Evolutionary conservation across 169 alveolate genomes (phyloP), one percentile per base, ranked within the genome.

Genomic region (Eimeria brunetti): DNA sequence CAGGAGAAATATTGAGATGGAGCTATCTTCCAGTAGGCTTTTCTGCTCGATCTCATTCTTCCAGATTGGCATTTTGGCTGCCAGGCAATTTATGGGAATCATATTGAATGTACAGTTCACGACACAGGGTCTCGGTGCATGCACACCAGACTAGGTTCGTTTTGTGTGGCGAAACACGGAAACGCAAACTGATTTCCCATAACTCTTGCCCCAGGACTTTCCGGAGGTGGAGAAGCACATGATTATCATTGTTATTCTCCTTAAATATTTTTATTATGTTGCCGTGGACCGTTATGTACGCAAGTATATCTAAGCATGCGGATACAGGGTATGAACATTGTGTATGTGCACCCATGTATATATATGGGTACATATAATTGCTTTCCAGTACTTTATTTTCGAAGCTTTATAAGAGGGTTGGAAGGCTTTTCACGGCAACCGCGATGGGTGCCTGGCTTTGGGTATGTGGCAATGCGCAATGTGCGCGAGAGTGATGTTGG

Each of bases 21-120:
- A 33, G 49, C 49, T 11, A 49, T 27, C 78, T n/a, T 14, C 33
- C 49, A 69, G 11, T 44, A 5, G 49, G 78, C 78, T 8, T 33
- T 69, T 33, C 78, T 33, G 78, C 24, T 69, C 78, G 24, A 24
- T 69, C 78, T 24, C 12, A 11, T n/a, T 33, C 9, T 33, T 33
- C 24, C 78, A 22, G 22, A 30, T 69, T 69, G 49, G 49, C 78
- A 69, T 69, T 69, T 69, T 69, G 78, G 78, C 78, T 33, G 49
- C 78, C 78, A 69, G 0, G 0, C 20, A 33, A 33, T 69, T 33
- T 24, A 27, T 69, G 49, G 0, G 0, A 69, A 24, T 60, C 11
- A 6, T 60, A 18, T 60, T 2, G 22, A 64, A 24, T 33, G 49
- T 49, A 69, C 49, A 33, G 24, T 27, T 33, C 49, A 49, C 49